phyloP scores from a whole-genome alignment of 2,329 filamentous ascomycete species.

The Ploettnerulaceae sp. region DNA sequence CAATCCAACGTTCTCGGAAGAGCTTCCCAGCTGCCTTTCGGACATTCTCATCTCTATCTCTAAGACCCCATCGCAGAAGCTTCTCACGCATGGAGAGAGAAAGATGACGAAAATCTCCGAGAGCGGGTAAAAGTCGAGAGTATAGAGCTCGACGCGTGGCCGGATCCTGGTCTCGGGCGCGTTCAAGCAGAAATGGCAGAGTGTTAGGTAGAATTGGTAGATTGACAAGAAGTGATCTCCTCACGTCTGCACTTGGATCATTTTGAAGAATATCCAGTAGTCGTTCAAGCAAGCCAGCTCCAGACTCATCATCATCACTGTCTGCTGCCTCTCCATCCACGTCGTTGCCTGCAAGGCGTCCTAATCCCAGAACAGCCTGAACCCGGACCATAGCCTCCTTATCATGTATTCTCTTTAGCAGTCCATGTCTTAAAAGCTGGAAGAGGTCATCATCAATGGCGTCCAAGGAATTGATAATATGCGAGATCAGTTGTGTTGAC shows the following conservation, averaged over 20 bases:
- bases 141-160: conserved; percentile 82
- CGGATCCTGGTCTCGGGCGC: conserved; percentile 83
- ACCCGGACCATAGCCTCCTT: conserved; percentile 90
- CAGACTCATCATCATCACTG: conserved; percentile 62
- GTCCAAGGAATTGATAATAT: conserved; percentile 88
- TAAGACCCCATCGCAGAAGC: conserved; percentile 86
- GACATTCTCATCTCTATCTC: conserved; percentile 91
- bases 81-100: conserved; percentile 95
- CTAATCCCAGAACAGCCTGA: conserved; percentile 88
- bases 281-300: conserved; percentile 71
- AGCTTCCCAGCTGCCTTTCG: conserved; percentile 84
- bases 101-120: conserved; percentile 91
- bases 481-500: conserved; percentile 81
- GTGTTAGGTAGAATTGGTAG: conserved; percentile 81
- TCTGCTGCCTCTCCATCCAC: conserved; percentile 67
- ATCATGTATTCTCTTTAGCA: conserved; percentile 83
- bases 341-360: conserved; percentile 73
- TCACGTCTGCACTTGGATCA: conserved; percentile 89
- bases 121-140: conserved; percentile 74
- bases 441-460: conserved; percentile 91
- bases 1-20: conserved; percentile 96
- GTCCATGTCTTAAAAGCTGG: conserved; percentile 69
- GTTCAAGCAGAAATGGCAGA: conserved; percentile 81
- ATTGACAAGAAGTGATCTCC: conserved; percentile 82
- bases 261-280: conserved; percentile 87